Evolutionary conservation across 345 rosid species (phyloP), one percentile per base, ranked within the genome.

Genomic region (Carallia pectinifolia): DNA sequence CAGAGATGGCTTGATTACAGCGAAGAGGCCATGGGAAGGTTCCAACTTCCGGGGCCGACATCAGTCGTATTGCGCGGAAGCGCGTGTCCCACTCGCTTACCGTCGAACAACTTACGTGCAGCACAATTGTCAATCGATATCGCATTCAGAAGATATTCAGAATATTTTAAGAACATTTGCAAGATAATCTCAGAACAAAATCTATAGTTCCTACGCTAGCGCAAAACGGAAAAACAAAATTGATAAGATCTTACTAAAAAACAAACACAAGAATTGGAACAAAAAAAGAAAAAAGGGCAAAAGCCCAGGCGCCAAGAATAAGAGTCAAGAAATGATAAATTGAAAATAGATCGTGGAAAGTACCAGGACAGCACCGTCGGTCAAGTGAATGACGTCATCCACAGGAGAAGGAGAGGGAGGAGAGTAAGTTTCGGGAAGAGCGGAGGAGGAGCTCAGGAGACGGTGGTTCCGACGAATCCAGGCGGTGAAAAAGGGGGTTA

Each of bases 361-460:
- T 84, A 93, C 98, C 84, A 76, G 85, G 76, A 93, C 75, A 76
- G 90, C 88, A 76, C 79, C 84, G 1, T 90, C 89, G 62, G 93
- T 84, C 69, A 90, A 73, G 67, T 85, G 85, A 44, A 93, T 60
- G 18, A 70, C 53, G 12, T 68, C 72, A 40, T 87, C 90, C 6
- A 65, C 59, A 29, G 90, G 72, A 53, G 82, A 61, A 27, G 82
- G 79, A 15, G 85, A 80, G 7, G 72, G 54, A 37, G 91, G 69
- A 47, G 83, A 52, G 37, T 81, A 76, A 15, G 86, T 75, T 61
- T 53, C 48, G 16, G 4, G 58, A 34, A 68, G 52, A 40, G 68
- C 68, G 6, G 96, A 85, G 29, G 86, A 82, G 10, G 68, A 68
- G 63, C 81, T 77, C 38, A 93, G 86, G 69, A 90, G 81, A 69